A percentile compares a stretch with the other conserved stretches of the same genome.
Evolutionary conservation across 2,329 filamentous ascomycete genomes (phyloP).

Genomic region (Rosellinia necatrix): DNA sequence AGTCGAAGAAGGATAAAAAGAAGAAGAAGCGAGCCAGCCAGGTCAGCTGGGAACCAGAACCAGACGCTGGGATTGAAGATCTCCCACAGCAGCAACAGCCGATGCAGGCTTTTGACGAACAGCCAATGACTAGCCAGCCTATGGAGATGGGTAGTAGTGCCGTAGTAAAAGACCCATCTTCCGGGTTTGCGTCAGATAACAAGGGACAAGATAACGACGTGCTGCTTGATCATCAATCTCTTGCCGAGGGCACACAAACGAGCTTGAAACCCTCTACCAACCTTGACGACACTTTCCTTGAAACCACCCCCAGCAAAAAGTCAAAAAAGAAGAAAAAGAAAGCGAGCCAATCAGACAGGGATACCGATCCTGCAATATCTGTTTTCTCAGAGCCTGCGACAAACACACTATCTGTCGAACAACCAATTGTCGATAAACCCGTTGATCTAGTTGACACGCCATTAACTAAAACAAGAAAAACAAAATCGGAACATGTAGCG

Average conservation of each 20-base stretch:
- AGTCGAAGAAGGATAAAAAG: constrained; percentile 47
- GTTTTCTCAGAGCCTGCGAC: constrained; percentile 22
- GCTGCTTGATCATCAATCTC: constrained; percentile 29
- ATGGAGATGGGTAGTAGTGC: constrained; percentile 17
- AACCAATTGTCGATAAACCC: not conserved
- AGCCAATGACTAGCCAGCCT: constrained; percentile 22
- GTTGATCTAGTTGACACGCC: not conserved
- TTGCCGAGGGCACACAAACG: constrained; percentile 28
- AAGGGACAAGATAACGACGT: constrained; percentile 20
- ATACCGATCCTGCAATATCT: constrained; percentile 17
- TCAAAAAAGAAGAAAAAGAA: constrained; percentile 44
- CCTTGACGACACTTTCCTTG: constrained; percentile 28
- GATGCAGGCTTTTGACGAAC: constrained; percentile 23
- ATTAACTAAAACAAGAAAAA: constrained; percentile 8
- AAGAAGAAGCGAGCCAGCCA: constrained; percentile 42
- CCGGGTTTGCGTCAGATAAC: constrained; percentile 20
- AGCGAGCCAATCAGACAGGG: constrained; percentile 23
- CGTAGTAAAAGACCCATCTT: constrained; percentile 15
- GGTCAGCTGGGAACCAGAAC: constrained; percentile 33
- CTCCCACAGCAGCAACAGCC: constrained; percentile 24
- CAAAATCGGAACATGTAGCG: constrained; percentile 4
- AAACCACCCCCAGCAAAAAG: constrained; percentile 33
- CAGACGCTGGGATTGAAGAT: constrained; percentile 33
- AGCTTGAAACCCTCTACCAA: constrained; percentile 30
- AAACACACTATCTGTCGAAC: constrained; percentile 17